Conservation (phyloP, 768 basidiomycete species). For the Boletus subcaerulescens region DNA sequence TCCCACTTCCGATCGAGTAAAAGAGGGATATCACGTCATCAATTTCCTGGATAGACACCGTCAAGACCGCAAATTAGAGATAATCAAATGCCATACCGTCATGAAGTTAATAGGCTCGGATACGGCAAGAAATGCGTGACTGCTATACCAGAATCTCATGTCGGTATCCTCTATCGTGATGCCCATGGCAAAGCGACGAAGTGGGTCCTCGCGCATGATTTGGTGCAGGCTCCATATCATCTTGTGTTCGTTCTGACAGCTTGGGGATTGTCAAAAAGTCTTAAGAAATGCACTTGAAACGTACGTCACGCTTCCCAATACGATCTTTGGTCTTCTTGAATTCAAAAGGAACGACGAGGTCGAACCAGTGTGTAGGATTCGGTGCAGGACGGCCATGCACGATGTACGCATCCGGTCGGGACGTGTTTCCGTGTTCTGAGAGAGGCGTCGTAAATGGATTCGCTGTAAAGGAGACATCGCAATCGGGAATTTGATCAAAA, state of each 20-base stretch:
- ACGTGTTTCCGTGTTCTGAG: too few relatives aligned
- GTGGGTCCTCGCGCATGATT: slow-evolving; percentile 27
- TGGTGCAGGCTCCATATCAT: slow-evolving; percentile 27
- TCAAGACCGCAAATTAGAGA: background rate
- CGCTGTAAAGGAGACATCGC: too few relatives aligned
- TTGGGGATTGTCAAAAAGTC: background rate
- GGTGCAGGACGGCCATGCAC: too few relatives aligned
- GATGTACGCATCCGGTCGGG: too few relatives aligned
- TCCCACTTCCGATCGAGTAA: background rate
- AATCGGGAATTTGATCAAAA: too few relatives aligned
- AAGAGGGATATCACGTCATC: slow-evolving; percentile 5
- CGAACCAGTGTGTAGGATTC: background rate
- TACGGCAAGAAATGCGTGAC: background rate
- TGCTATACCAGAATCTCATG: slow-evolving; percentile 27
- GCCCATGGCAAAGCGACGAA: slow-evolving; percentile 23
- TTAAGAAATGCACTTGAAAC: too few relatives aligned
- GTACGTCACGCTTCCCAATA: too few relatives aligned
- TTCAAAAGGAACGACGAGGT: too few relatives aligned
- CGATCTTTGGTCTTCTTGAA: too few relatives aligned
- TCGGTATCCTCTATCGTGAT: slow-evolving; percentile 24
- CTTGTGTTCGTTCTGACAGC: slow-evolving; percentile 11
- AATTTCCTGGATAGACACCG: background rate
- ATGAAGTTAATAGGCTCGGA: slow-evolving; percentile 3
- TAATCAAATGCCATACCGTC: background rate
- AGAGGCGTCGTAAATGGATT: too few relatives aligned